These are phyloP conservation scores for Arctostaphylos glauca DNA, from an alignment of 148 eudicot species.

Conservation along the genomic window DNA sequence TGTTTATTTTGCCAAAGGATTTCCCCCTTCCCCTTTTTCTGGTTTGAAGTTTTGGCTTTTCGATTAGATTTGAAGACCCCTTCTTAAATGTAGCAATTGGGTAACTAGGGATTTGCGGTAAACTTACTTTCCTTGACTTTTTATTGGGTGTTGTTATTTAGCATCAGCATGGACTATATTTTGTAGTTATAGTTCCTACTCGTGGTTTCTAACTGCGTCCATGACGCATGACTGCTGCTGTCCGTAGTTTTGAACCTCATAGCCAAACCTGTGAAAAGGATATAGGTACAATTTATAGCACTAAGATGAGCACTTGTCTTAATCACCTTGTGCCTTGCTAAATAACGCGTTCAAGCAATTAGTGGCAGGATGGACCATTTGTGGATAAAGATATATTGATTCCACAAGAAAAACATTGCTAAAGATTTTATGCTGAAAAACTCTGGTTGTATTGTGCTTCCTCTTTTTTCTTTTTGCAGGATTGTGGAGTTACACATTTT, in stretches of 20 bases:
- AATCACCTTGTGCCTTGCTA: not conserved
- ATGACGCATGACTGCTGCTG: too few species aligned
- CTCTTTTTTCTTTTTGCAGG: conserved; percentile 32
- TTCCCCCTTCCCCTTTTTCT: not conserved
- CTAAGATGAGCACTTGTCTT: not conserved
- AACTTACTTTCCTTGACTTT: not conserved
- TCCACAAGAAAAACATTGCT: too few species aligned
- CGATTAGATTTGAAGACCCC: not conserved
- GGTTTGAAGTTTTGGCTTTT: not conserved
- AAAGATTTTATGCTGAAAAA: not conserved
- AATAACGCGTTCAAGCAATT: not conserved
- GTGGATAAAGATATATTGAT: not conserved
- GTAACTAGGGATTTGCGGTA: too few species aligned
- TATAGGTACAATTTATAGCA: too few species aligned
- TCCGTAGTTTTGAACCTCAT: too few species aligned
- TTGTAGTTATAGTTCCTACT: too few species aligned
- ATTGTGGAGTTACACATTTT: conserved; percentile 50
- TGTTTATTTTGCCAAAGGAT: not conserved
- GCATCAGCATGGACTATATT: not conserved
- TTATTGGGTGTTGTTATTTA: not conserved
- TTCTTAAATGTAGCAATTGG: not conserved
- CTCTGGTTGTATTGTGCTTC: not conserved
- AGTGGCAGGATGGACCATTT: not conserved
- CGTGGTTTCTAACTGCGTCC: too few species aligned
- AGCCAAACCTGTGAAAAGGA: too few species aligned